phyloP scores from a whole-genome alignment of 371 early-diverging fungal species.

The Mucor plumbeus region DNA sequence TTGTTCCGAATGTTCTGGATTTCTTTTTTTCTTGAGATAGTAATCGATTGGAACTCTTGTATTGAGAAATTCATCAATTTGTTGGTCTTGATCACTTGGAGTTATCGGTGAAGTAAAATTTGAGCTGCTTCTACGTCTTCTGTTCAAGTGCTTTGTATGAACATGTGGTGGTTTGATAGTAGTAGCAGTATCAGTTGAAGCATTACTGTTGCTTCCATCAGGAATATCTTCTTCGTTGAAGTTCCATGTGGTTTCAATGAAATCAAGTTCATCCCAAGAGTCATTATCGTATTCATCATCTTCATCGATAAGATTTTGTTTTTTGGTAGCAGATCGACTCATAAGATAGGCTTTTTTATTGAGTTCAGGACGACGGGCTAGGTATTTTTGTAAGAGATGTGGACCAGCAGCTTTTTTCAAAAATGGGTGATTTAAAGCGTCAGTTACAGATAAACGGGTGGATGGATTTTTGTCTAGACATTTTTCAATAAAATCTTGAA shows the following conservation, averaged over 20 bases:
- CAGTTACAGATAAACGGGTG: conserved; percentile 65
- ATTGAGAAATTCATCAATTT: conserved; percentile 6
- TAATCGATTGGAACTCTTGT: neutral
- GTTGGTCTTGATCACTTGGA: conserved; percentile 17
- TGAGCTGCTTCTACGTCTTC: conserved; percentile 1
- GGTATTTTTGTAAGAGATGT: conserved; percentile 24
- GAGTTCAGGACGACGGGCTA: conserved; percentile 23
- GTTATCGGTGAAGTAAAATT: conserved; percentile 24
- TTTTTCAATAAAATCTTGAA: conserved; percentile 41
- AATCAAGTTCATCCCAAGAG: conserved; percentile 23
- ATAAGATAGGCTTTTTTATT: conserved; percentile 18
- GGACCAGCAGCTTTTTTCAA: conserved; percentile 35
- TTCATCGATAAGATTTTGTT: neutral
- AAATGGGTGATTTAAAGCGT: conserved; percentile 74
- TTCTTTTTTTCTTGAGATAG: neutral
- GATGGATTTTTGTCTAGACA: conserved; percentile 71
- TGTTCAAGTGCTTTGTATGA: conserved; percentile 8
- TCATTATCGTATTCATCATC: conserved; percentile 14
- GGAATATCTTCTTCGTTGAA: conserved; percentile 20
- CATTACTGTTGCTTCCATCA: neutral
- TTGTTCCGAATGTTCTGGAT: neutral
- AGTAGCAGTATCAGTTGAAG: neutral
- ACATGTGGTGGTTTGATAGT: conserved; percentile 15
- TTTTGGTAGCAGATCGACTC: conserved; percentile 2
- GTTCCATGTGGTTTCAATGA: conserved; percentile 23